phyloP scores from a whole-genome alignment of 306 rosid species.

The Datisca glomerata region DNA sequence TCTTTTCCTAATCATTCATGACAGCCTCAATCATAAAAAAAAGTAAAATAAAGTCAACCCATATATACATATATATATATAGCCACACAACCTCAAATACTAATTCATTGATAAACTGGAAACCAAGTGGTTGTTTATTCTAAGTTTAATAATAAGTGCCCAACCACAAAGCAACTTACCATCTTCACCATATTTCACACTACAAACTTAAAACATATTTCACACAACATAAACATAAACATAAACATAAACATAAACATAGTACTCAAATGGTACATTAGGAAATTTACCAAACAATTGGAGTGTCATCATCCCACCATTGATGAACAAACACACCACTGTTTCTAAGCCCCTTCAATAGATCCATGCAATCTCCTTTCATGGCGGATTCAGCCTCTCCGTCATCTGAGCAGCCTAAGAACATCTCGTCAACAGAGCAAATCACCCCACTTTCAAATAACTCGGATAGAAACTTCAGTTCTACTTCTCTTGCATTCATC shows the following conservation, averaged over 20 bases:
- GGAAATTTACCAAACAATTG: slow-evolving; percentile 8
- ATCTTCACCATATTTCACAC: slow-evolving; percentile 6
- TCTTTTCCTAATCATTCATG: no score
- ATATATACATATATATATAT: no score
- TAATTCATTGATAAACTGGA: not conserved
- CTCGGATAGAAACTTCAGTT: slow-evolving; percentile 50
- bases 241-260: slow-evolving; percentile 1
- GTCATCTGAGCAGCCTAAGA: slow-evolving; percentile 49
- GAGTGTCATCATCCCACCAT: slow-evolving; percentile 49
- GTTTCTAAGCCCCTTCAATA: slow-evolving; percentile 50
- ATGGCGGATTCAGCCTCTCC: slow-evolving; percentile 19
- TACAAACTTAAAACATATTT: not conserved
- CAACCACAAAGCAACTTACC: slow-evolving; percentile 37
- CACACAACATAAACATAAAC: no score
- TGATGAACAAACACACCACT: slow-evolving; percentile 87
- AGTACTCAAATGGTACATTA: no score
- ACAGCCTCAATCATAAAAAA: no score
- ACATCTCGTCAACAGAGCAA: slow-evolving; percentile 71
- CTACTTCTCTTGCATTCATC: slow-evolving; percentile 64
- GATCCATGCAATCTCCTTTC: slow-evolving; percentile 45
- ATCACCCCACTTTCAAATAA: slow-evolving; percentile 58
- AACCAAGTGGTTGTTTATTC: slow-evolving; percentile 43
- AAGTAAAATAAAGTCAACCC: no score
- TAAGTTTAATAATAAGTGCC: slow-evolving; percentile 23
- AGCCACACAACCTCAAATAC: slow-evolving; percentile 3